Evolutionary conservation across 2,329 filamentous ascomycete genomes (phyloP).

Genomic region (Fusarium transvaalense): DNA sequence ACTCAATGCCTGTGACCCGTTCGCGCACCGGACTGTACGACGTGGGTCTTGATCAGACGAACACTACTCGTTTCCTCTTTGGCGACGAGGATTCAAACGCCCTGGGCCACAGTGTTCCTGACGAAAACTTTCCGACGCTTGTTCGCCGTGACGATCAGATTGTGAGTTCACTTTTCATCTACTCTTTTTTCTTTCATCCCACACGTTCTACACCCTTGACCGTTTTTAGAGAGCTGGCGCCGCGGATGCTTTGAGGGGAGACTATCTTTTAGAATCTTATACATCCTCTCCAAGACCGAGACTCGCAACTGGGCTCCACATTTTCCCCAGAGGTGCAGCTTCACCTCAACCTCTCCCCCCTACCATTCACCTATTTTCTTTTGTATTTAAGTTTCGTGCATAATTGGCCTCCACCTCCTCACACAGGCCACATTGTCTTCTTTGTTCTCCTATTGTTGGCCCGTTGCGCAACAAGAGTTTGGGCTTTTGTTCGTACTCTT

Average conservation of each 20-base stretch:
- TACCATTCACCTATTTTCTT: constrained; percentile 20
- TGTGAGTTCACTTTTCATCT: constrained; percentile 57
- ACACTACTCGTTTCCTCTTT: constrained; percentile 88
- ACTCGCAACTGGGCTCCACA: constrained; percentile 39
- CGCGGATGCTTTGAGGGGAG: constrained; percentile 2
- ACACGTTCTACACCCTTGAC: background rate
- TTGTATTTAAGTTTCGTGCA: constrained; percentile 24
- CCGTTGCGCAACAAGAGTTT: constrained; percentile 14
- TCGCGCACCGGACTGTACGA: constrained; percentile 76
- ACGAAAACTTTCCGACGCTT: constrained; percentile 90
- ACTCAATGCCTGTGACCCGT: constrained; percentile 90
- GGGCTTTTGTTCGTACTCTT: constrained; percentile 18
- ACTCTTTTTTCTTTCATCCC: background rate
- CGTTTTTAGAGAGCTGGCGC: background rate
- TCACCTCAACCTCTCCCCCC: constrained; percentile 28
- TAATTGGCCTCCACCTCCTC: constrained; percentile 7
- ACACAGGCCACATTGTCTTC: constrained; percentile 3
- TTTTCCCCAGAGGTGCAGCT: constrained; percentile 36
- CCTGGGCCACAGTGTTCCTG: constrained; percentile 65
- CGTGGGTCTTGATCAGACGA: constrained; percentile 81
- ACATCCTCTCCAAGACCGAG: constrained; percentile 14
- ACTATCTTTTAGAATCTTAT: constrained; percentile 26
- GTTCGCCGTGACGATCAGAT: constrained; percentile 73
- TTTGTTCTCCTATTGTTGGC: constrained; percentile 5
- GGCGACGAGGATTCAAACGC: constrained; percentile 77